Evolutionary conservation across 441 rosid genomes (phyloP).

Genomic region (Adansonia grandidieri): DNA sequence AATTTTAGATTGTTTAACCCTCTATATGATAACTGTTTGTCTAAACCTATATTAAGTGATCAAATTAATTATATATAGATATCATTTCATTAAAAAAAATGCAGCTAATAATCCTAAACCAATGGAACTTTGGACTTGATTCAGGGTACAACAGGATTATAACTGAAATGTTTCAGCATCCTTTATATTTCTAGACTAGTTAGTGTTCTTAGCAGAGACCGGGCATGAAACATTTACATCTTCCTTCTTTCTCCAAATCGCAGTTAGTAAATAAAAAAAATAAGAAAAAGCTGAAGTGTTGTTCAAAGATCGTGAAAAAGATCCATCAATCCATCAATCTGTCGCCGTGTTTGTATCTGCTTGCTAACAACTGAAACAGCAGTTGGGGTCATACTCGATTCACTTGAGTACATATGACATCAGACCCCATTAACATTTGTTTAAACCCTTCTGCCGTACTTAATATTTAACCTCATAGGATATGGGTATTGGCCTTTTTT

Average conservation of each 20-base stretch:
- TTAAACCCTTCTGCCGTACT: neutral
- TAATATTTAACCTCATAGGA: neutral
- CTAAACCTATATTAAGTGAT: too few relatives aligned
- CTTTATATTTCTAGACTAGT: neutral
- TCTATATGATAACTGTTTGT: too few relatives aligned
- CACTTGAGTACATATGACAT: too few relatives aligned
- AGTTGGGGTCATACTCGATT: constrained; percentile 14
- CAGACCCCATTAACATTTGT: neutral
- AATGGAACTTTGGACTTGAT: too few relatives aligned
- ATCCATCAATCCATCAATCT: constrained; percentile 19
- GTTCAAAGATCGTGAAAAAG: constrained; percentile 11
- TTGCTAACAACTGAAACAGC: neutral
- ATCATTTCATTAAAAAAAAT: too few relatives aligned
- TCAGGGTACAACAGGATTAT: too few relatives aligned
- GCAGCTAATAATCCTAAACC: too few relatives aligned
- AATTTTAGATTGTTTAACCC: too few relatives aligned
- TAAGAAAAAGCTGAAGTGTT: neutral
- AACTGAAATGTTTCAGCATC: neutral
- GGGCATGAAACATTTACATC: neutral
- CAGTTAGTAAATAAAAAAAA: neutral
- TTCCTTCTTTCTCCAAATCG: neutral
- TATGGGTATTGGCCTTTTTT: neutral
- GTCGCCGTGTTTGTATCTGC: neutral
- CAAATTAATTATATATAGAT: too few relatives aligned
- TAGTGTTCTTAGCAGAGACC: too few relatives aligned